Percentiles rank a stretch among this genome's conserved stretches.
These are phyloP conservation scores for Podospora pseudopauciseta DNA, from an alignment of 495 filamentous ascomycete species.

Conservation along the genomic window DNA sequence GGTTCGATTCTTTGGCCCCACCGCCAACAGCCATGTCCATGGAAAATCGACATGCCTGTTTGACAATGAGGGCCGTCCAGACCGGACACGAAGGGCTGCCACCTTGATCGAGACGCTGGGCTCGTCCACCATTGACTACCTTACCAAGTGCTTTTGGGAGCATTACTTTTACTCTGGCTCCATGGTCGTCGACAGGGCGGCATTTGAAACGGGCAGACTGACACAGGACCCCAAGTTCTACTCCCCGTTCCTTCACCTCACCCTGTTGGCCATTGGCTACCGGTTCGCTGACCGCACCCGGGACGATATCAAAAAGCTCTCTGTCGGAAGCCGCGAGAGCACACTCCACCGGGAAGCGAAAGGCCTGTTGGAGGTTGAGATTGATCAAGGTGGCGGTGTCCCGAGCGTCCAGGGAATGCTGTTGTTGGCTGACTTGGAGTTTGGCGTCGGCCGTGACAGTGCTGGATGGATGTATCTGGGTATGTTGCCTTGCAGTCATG, in stretches of 20 bases:
- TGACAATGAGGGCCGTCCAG: conserved; percentile 24
- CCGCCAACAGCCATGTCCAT: conserved; percentile 39
- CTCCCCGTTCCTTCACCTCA: conserved; percentile 50
- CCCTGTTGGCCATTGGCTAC: conserved; percentile 51
- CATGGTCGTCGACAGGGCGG: conserved; percentile 46
- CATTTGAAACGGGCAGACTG: conserved; percentile 49
- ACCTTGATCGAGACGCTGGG: conserved; percentile 42
- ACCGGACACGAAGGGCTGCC: conserved; percentile 43
- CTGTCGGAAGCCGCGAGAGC: conserved; percentile 46
- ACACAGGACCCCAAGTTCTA: conserved; percentile 45
- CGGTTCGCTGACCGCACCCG: conserved; percentile 46
- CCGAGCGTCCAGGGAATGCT: conserved; percentile 50
- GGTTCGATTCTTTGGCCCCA: conserved; percentile 47
- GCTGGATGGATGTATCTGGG: conserved; percentile 52
- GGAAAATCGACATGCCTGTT: conserved; percentile 20
- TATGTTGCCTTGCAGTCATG: conserved; percentile 13
- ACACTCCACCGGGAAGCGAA: conserved; percentile 52
- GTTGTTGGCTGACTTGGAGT: conserved; percentile 51
- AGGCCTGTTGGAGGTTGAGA: conserved; percentile 48
- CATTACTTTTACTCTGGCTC: conserved; percentile 43
- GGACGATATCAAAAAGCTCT: conserved; percentile 47
- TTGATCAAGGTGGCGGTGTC: conserved; percentile 49
- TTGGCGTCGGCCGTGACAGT: conserved; percentile 48
- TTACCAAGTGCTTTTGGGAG: conserved; percentile 51
- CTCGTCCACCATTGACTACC: conserved; percentile 46